Evolutionary conservation across 1,284 basidiomycete genomes (phyloP).

Genomic region (Mycosarcoma maydis): DNA sequence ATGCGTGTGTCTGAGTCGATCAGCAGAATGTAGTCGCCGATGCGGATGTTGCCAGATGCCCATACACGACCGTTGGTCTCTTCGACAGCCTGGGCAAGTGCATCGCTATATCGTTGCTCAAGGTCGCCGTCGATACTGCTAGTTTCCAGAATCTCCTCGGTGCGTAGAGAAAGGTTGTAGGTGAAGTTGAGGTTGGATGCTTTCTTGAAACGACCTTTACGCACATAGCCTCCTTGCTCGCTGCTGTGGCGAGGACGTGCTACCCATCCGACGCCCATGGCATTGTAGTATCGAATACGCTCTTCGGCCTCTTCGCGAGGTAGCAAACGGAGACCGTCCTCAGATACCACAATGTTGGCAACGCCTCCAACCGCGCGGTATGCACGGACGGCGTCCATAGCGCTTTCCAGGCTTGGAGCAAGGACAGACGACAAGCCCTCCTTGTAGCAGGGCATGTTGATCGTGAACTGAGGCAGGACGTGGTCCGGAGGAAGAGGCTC

Average conservation of each 20-base stretch:
- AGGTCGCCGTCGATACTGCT: not conserved
- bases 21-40: slow-evolving; percentile 52
- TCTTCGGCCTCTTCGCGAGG: slow-evolving; percentile 1
- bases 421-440: not conserved
- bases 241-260: slow-evolving; percentile 75
- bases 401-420: not conserved
- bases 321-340: not conserved
- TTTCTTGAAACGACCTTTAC: slow-evolving; percentile 90
- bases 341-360: slow-evolving; percentile 1
- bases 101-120: not conserved
- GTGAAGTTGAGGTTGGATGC: slow-evolving; percentile 89
- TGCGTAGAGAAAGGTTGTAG: slow-evolving; percentile 75
- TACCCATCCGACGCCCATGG: slow-evolving; percentile 77
- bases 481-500: slow-evolving; percentile 1
- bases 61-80: slow-evolving; percentile 65
- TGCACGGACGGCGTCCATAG: not conserved
- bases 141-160: slow-evolving; percentile 76
- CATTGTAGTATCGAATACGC: slow-evolving; percentile 3
- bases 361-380: not conserved
- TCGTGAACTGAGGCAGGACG: slow-evolving; percentile 1
- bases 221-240: slow-evolving; percentile 76
- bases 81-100: not conserved
- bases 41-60: slow-evolving; percentile 46
- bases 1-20: slow-evolving; percentile 82
- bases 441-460: slow-evolving; percentile 3